Conservation (phyloP, 768 basidiomycete species). For the Panellus pusillus region DNA sequence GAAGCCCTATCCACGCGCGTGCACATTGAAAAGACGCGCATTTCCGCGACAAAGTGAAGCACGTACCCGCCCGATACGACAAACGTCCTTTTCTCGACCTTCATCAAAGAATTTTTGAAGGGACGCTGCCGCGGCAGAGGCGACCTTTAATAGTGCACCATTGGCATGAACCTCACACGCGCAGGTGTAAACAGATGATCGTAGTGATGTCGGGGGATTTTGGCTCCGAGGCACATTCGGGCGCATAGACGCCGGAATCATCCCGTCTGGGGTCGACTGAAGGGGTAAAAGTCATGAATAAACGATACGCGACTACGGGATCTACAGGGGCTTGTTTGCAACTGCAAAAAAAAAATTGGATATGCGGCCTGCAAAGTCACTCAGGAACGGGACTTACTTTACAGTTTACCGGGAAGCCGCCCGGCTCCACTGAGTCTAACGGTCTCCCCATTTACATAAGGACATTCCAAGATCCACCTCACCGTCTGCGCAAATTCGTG, state of each 20-base stretch:
- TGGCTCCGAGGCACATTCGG: not conserved
- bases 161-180: not conserved
- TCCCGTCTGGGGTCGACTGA: not conserved
- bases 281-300: constrained; percentile 1
- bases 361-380: not conserved
- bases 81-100: constrained; percentile 34
- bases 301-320: not conserved
- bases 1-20: constrained; percentile 26
- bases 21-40: not conserved
- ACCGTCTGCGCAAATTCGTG: constrained; percentile 53
- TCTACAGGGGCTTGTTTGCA: constrained; percentile 6
- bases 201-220: too few species aligned
- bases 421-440: constrained; percentile 45
- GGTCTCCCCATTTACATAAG: constrained; percentile 57
- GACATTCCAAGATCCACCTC: constrained; percentile 48
- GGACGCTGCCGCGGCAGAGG: not conserved
- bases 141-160: constrained; percentile 9
- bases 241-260: not conserved
- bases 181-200: not conserved
- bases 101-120: constrained; percentile 25
- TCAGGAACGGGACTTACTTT: not conserved
- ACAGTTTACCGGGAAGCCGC: constrained; percentile 17
- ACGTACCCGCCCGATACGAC: constrained; percentile 41
- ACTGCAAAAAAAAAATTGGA: not conserved
- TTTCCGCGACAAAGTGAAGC: not conserved